Evolutionary conservation across 208 protist species (phyloP), one percentile per base, ranked within the genome.

Genomic region (Crithidia fasciculata): DNA sequence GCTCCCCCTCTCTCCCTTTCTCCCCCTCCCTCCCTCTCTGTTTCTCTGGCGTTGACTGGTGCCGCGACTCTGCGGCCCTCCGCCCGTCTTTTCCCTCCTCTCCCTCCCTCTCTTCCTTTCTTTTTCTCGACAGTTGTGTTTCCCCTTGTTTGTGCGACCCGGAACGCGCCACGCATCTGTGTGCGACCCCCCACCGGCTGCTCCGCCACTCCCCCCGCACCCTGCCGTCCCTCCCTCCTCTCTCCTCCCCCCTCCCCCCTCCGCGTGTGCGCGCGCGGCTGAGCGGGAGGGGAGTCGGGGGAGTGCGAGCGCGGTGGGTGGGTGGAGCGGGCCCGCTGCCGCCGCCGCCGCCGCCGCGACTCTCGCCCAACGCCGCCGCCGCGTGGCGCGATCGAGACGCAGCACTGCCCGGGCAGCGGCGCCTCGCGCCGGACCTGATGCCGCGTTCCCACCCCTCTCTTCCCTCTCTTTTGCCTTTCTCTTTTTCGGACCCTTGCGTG

Each of bases 351-450:
- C 28, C 28, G 28, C 28, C 28, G 28, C 28, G 56, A 66, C 72
- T 71, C 72, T 71, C 71, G 56, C 43, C 60, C 49, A 15, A 39
- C 40, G 47, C 54, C 47, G 8, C 47, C 9, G 12, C 40, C 4
- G 66, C 52, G 28, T 36, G 57, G 56, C 49, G 55, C 44, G 64
- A 69, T 75, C 19, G 70, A 75, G 70, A 61, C 36, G 59, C 61
- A 19, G 53, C 70, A 54, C 52, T 56, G 57, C 15, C 52, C 45
- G 40, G 53, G 53, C 59, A 44, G 19, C 36, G 12, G 45, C 47
- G 45, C 10, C 12, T 28, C 19, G 6, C 45, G 4, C 61, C 39
- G 63, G 56, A 59, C 28, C 7, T 28, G 72, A 36, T 66, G 45
- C 52, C 52, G 36, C 19, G 45, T 37, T 50, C 63, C 45, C 2